Evolutionary conservation across 2,329 filamentous ascomycete genomes (phyloP), one percentile per base, ranked within the genome.

Genomic region (Gnomoniopsis smithogilvyi): DNA sequence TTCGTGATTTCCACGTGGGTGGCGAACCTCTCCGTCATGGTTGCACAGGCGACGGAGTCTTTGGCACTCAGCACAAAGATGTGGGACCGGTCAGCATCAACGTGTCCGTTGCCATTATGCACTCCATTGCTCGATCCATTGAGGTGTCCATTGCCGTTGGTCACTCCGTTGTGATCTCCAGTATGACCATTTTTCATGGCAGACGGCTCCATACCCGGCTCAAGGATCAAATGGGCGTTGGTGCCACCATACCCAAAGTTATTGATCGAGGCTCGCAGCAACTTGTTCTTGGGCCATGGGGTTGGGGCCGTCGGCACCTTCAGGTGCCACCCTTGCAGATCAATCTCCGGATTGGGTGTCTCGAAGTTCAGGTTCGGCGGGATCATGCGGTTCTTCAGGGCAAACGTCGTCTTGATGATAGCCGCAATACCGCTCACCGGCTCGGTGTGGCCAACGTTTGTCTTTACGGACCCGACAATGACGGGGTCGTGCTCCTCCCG

Each of bases 191-290:
- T 6, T 19, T 46, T 19, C 34, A 36, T n/a, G n/a, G n/a, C n/a
- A n/a, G n/a, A n/a, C n/a, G n/a, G n/a, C n/a, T n/a, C n/a, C n/a
- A n/a, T n/a, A n/a, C n/a, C n/a, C n/a, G n/a, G n/a, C 21, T 46
- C 43, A 6, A 46, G 10, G 17, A 72, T 66, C 17, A 65, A 62
- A 55, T 73, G 70, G 1, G 64, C 66, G 30, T 74, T 73, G 17
- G 67, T 66, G 7, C 72, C 71, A 15, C 72, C 72, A 58, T 65
- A 73, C 1, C 72, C 72, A 52, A 72, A 74, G 33, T 63, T 66
- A 56, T 69, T 71, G 17, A 74, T 63, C n/a, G 64, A 66, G 0
- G 65, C 68, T 33, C 71, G 62, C 11, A 62, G 64, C 3, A 61
- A 43, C 17, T 54, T 55, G 7, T 36, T 48, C 6, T 36, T 30